Evolutionary conservation across 2,329 filamentous ascomycete genomes (phyloP).

Genomic region (Aspergillus alliaceus): DNA sequence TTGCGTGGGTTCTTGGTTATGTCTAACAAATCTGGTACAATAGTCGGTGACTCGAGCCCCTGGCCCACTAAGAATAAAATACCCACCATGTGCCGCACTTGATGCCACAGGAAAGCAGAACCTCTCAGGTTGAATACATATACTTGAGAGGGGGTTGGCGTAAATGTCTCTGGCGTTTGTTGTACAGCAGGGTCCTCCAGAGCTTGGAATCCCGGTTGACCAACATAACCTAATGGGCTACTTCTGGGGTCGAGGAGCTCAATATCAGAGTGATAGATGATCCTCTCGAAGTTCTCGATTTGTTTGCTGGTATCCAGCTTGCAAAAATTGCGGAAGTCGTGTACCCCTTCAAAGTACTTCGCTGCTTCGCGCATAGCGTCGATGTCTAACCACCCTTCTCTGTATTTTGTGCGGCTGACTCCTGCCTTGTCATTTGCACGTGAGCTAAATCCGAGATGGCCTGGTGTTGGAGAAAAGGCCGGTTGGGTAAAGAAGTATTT

Average conservation of each 20-base stretch:
- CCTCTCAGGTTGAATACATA: constrained; percentile 89
- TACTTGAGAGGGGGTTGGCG: constrained; percentile 59
- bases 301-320: constrained; percentile 90
- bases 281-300: constrained; percentile 76
- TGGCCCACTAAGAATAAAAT: constrained; percentile 92
- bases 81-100: constrained; percentile 91
- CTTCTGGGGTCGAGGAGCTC: constrained; percentile 61
- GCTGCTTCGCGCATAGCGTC: constrained; percentile 82
- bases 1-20: constrained; percentile 68
- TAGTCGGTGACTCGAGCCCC: constrained; percentile 71
- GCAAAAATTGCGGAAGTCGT: constrained; percentile 97
- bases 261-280: constrained; percentile 78
- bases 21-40: constrained; percentile 76
- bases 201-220: constrained; percentile 47
- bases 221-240: constrained; percentile 59
- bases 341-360: constrained; percentile 73
- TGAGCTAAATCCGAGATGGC: constrained; percentile 50
- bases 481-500: constrained; percentile 98
- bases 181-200: constrained; percentile 17
- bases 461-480: constrained; percentile 70
- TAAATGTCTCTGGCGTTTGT: constrained; percentile 15
- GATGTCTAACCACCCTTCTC: constrained; percentile 82
- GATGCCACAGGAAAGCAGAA: constrained; percentile 95
- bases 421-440: constrained; percentile 23
- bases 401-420: constrained; percentile 31